Conservation (phyloP, 805 yeast species). For the Ogataea methanolica region DNA sequence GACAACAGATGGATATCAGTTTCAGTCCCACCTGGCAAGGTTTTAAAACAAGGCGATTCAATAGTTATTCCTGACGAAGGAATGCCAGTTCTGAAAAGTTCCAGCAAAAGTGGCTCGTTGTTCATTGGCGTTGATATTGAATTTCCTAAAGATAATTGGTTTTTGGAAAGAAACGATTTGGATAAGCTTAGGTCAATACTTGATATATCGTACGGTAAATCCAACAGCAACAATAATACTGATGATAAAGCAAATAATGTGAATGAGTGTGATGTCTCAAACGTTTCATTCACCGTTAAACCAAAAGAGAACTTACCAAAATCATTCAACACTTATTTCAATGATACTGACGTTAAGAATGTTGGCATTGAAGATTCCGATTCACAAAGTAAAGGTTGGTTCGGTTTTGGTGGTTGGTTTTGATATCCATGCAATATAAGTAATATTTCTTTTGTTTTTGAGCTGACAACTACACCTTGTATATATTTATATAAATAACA, state of each 20-base stretch:
- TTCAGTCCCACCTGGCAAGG: slow-evolving; percentile 71
- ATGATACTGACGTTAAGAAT: slow-evolving; percentile 18
- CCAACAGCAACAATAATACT: slow-evolving; percentile 25
- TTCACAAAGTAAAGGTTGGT: slow-evolving; percentile 24
- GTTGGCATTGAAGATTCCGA: slow-evolving; percentile 26
- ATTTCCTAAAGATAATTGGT: slow-evolving; percentile 86
- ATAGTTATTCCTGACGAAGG: slow-evolving; percentile 70
- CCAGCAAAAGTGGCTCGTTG: slow-evolving; percentile 54
- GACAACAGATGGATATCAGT: slow-evolving; percentile 74
- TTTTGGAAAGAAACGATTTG: slow-evolving; percentile 64
- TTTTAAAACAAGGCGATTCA: slow-evolving; percentile 70
- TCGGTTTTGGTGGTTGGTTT: slow-evolving; percentile 16
- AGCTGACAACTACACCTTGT: too few species aligned
- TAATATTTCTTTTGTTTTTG: too few species aligned
- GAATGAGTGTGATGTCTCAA: slow-evolving; percentile 20
- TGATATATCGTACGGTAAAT: slow-evolving; percentile 29
- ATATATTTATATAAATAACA: not conserved
- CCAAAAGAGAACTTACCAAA: slow-evolving; percentile 22
- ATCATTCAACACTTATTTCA: slow-evolving; percentile 24
- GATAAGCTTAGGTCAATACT: slow-evolving; percentile 48
- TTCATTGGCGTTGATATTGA: slow-evolving; percentile 67
- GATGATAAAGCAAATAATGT: slow-evolving; percentile 17
- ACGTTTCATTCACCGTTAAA: slow-evolving; percentile 20
- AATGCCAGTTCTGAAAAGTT: slow-evolving; percentile 55
- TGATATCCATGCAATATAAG: not conserved